A percentile compares a stretch with the other conserved stretches of the same genome.
Evolutionary conservation across 169 alveolate species (phyloP).

Genomic region (Eimeria falciformis): DNA sequence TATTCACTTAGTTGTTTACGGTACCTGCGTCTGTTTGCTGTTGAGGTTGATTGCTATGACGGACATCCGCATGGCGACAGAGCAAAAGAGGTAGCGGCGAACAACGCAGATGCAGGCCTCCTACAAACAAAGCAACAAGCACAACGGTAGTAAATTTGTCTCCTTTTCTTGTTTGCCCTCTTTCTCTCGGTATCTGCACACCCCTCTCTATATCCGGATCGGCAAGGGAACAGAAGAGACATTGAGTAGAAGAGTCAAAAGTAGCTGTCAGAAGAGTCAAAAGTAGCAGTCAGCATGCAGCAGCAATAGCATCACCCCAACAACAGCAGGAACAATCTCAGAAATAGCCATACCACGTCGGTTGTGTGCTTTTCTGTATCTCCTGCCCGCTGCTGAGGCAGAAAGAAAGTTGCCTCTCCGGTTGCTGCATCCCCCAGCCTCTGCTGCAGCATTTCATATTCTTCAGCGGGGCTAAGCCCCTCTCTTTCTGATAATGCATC

Average conservation of each 20-base stretch:
- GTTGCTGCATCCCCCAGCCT: conserved; percentile 2
- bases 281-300: neutral
- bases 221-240: neutral
- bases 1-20: too few species aligned
- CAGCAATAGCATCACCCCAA: neutral
- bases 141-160: too few species aligned
- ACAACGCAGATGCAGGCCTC: neutral
- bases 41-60: neutral
- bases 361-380: neutral
- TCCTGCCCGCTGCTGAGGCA: neutral
- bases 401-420: neutral
- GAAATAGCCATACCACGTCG: neutral
- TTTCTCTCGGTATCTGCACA: neutral
- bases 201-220: too few species aligned
- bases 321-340: neutral
- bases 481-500: neutral
- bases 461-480: neutral
- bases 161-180: neutral
- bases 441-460: neutral
- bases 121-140: neutral
- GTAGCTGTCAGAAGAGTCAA: neutral
- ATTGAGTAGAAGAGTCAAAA: neutral
- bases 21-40: too few species aligned
- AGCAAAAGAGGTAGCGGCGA: neutral
- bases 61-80: conserved; percentile 13